Conservation (phyloP, 2,329 filamentous ascomycete species). For the Septoria linicola region DNA sequence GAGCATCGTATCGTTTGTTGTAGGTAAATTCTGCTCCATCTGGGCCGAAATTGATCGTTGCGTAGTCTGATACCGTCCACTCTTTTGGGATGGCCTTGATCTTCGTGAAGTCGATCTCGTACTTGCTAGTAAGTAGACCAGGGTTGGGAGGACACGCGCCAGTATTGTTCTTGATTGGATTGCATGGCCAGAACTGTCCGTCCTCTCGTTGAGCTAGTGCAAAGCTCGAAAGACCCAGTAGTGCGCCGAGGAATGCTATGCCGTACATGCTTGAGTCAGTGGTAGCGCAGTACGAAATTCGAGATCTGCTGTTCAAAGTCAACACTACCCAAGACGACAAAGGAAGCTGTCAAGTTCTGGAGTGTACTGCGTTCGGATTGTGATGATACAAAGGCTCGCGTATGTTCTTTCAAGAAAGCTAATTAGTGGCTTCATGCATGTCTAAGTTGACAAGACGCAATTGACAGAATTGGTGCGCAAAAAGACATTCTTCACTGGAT, state of each 20-base stretch:
- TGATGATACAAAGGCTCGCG: not conserved
- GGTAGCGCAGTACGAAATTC: not conserved
- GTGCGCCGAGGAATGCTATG: not conserved
- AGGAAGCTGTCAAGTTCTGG: not conserved
- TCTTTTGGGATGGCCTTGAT: slow-evolving; percentile 21
- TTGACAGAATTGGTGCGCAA: slow-evolving; percentile 11
- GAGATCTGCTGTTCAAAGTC: not conserved
- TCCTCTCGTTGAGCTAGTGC: slow-evolving; percentile 17
- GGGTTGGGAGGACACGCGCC: slow-evolving; percentile 22
- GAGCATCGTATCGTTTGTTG: slow-evolving; percentile 47
- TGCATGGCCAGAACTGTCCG: slow-evolving; percentile 25
- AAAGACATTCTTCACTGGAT: slow-evolving; percentile 3
- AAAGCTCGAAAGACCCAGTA: slow-evolving; percentile 4
- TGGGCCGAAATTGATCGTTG: slow-evolving; percentile 43
- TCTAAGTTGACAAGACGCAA: slow-evolving; percentile 2
- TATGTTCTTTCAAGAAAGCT: slow-evolving; percentile 1
- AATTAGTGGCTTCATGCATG: not conserved
- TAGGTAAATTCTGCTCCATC: slow-evolving; percentile 54
- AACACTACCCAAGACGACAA: not conserved
- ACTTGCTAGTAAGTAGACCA: slow-evolving; percentile 22
- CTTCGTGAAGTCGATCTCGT: slow-evolving; percentile 28
- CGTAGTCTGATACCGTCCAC: slow-evolving; percentile 30
- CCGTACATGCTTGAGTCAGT: not conserved
- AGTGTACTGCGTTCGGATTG: slow-evolving; percentile 1
- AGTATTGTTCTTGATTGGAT: slow-evolving; percentile 23